Evolutionary conservation across 169 alveolate species (phyloP), one percentile per base, ranked within the genome.

Genomic region (Plasmodium reichenowi): DNA sequence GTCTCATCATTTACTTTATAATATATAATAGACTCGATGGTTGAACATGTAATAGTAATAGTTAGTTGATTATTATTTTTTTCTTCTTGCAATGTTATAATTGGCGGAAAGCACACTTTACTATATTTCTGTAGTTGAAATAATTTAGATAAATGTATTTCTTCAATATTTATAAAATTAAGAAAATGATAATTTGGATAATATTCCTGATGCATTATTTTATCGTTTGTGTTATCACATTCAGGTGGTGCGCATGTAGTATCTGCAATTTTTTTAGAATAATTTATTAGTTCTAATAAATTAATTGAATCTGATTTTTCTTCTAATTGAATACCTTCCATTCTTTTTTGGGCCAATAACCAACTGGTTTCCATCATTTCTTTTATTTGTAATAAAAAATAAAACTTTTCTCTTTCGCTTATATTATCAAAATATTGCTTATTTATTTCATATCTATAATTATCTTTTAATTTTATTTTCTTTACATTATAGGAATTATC

Each of bases 161-260:
- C 92, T 66, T 85, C 89, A 15, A 93, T 89, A 72, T 75, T 74
- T 20, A 94, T 93, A 72, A 89, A 71, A 47, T 95, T 95, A 26
- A 94, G 67, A 91, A 94, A 94, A 66, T 94, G 96, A 80, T 94
- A 94, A 66, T 90, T 90, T 22, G 96, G 96, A 72, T 91, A 94
- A 56, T 89, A 76, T 32, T 93, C 95, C 58, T 78, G 90, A 85
- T 94, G 96, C 50, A 72, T 88, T 50, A 92, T 76, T n/a, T 92
- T 94, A 63, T 94, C 96, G 20, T 72, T 85, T 38, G 86, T 73
- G 47, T 94, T 94, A 62, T 83, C 71, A 60, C 92, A 93, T 70
- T 94, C 96, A 38, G 96, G 96, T 52, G 96, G 96, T 13, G 95
- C 91, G 76, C 85, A 94, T 48, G 96, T 92, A n/a, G 96, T 94